Base-by-base conservation (phyloP, 1,284 basidiomycete species). In the Ustilago nuda region DNA sequence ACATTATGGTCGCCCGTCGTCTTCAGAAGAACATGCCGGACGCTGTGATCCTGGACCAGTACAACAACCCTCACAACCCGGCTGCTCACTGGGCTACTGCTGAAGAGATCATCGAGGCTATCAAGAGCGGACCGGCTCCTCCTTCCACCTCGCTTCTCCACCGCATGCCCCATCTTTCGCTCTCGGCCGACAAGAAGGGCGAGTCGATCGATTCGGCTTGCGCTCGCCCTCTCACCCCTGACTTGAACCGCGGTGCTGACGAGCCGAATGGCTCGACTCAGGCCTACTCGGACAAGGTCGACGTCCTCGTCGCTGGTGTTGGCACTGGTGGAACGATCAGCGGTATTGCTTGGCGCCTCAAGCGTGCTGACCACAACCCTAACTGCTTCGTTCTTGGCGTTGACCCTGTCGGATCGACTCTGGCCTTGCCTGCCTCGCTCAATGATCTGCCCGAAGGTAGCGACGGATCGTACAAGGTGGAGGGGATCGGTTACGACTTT, bases 251-350 rank as follows among this genome's bases (percentile, higher is more conserved):
- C 19, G 71, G 67, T 45, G 65, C 56, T n/a, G 68, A 75, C 60
- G 74, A 66, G 37, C n/a, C 43, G 46, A 58, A 54, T 53, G 69
- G 61, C 41, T 62, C 75, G 23, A 56, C 62, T 41, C 56, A 41
- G 36, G 51, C 69, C 41, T 60, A 56, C 36, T 75, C 70, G 36
- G 61, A 65, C 67, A 65, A 79, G 82, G 92, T 98, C 27, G 92
- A 95, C 82, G 92, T 91, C 0, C 88, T 98, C 48, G 87, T 97
- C n/a, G 93, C 92, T 6, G 92, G 94, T 6, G 94, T 95, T 11
- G 96, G 96, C 8, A 99, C 96, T 1, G 96, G 96, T 35, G 96
- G 96, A 9, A 98, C 96, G 0, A 88, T 99, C 72, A 93, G 93
- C 19, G 96, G 96, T 4, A 87, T 95, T 33, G 92, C 94, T 7